Conservation (phyloP, 805 yeast genomes). For the Nakazawaea wickerhamii region DNA sequence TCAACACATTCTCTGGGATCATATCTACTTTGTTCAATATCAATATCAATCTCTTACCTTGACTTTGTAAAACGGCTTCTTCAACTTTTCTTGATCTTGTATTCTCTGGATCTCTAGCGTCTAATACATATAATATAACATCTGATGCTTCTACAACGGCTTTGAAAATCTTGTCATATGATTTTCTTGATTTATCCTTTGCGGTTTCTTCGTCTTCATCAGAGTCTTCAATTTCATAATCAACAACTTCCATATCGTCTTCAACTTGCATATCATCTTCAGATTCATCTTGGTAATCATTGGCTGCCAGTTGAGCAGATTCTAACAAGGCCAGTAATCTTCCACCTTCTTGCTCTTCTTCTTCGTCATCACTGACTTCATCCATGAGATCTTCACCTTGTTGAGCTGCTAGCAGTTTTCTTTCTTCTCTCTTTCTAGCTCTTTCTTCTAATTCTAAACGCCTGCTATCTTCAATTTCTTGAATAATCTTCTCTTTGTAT, state of each 20-base stretch:
- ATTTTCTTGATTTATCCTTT: conserved; percentile 74
- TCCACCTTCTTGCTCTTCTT: conserved; percentile 43
- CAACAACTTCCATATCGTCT: conserved; percentile 44
- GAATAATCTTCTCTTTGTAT: conserved; percentile 77
- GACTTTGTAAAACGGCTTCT: conserved; percentile 75
- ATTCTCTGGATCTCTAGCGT: conserved; percentile 95
- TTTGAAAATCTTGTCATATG: conserved; percentile 91
- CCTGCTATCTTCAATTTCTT: conserved; percentile 62
- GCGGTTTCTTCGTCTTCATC: conserved; percentile 41
- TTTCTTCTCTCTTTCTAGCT: conserved; percentile 30
- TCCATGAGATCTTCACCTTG: conserved; percentile 27
- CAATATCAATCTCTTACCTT: conserved; percentile 78
- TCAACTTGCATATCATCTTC: conserved; percentile 35
- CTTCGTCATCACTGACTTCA: conserved; percentile 31
- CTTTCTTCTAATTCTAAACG: conserved; percentile 34
- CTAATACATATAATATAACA: conserved; percentile 87
- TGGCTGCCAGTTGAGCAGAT: conserved; percentile 87
- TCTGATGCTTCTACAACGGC: conserved; percentile 90
- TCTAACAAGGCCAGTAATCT: conserved; percentile 75
- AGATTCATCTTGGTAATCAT: conserved; percentile 30
- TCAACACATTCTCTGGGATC: conserved; percentile 78
- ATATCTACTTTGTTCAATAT: conserved; percentile 90
- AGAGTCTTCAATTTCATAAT: conserved; percentile 40
- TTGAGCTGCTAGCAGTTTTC: conserved; percentile 30
- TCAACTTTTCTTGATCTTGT: conserved; percentile 91